Percentiles rank a stretch among this genome's conserved stretches.
These are phyloP conservation scores for Trichomonas gallinae DNA, from an alignment of 208 protist species.

Conservation along the genomic window DNA sequence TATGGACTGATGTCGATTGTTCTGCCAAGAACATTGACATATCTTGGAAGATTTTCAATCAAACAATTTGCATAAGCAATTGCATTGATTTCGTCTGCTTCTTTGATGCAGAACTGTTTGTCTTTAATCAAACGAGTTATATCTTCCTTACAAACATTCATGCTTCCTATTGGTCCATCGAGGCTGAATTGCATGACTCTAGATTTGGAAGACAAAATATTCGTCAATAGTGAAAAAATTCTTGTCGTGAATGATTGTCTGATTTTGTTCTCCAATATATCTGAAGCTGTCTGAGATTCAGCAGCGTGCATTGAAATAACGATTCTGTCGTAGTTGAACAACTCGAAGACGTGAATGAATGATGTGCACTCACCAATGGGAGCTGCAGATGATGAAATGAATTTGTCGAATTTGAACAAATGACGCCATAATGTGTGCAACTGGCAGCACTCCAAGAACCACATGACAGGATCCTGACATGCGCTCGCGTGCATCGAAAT, in stretches of 20 bases:
- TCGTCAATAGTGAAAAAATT: neutral
- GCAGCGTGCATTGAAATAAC: neutral
- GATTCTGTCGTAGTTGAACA: conserved; percentile 5
- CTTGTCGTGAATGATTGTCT: neutral
- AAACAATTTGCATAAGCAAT: neutral
- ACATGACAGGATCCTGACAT: neutral
- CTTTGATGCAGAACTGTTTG: neutral
- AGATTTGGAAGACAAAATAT: neutral
- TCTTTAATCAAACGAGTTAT: neutral
- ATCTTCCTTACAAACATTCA: neutral
- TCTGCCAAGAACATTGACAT: neutral
- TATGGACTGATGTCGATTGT: neutral
- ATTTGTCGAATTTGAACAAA: neutral
- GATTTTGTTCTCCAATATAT: neutral
- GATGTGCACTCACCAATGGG: neutral
- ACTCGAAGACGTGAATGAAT: neutral
- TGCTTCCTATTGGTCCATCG: neutral
- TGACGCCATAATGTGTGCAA: neutral
- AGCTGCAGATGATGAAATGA: neutral
- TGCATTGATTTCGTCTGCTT: neutral
- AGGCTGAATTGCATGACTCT: neutral
- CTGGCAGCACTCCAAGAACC: neutral
- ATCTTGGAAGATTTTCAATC: neutral
- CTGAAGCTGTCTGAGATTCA: neutral
- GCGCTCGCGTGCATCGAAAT: neutral